Conservation (phyloP, 164 flowering plant genomes). For the Houttuynia cordata region DNA sequence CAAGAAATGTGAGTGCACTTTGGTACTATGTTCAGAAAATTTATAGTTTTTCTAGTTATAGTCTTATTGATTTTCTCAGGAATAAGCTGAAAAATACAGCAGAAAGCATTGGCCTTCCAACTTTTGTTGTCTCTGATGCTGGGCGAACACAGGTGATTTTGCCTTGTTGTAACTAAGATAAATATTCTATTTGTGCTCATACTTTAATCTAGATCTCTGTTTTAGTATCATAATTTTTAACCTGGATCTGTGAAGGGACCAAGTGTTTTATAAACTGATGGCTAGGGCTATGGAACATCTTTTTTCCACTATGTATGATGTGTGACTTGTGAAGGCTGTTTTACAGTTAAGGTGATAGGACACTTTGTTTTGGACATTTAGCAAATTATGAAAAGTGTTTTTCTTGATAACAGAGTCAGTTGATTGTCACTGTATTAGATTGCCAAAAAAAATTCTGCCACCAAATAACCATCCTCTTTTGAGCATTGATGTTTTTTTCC, state of each 20-base stretch:
- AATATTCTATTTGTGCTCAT: neutral
- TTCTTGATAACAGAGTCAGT: too few species aligned
- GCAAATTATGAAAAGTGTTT: too few species aligned
- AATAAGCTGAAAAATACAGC: slow-evolving; percentile 66
- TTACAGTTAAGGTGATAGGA: too few species aligned
- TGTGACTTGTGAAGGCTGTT: too few species aligned
- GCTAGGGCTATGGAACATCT: neutral
- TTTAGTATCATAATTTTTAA: neutral
- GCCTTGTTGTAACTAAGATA: neutral
- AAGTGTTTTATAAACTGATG: too few species aligned
- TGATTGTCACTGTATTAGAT: too few species aligned
- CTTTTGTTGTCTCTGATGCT: slow-evolving; percentile 92
- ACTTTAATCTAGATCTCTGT: neutral
- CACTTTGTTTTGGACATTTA: too few species aligned
- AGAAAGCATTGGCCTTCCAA: slow-evolving; percentile 81
- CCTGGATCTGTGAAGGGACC: neutral
- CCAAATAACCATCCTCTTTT: too few species aligned
- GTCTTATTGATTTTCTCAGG: slow-evolving; percentile 27
- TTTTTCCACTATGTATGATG: too few species aligned
- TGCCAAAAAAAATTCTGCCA: too few species aligned
- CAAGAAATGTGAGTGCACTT: slow-evolving; percentile 50
- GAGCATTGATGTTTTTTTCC: too few species aligned
- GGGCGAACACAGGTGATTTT: slow-evolving; percentile 84
- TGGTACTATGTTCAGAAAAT: neutral
- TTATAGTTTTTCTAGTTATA: neutral